These are phyloP conservation scores for Orbilia javanica DNA, from an alignment of 2,329 filamentous ascomycete species.

Conservation along the genomic window DNA sequence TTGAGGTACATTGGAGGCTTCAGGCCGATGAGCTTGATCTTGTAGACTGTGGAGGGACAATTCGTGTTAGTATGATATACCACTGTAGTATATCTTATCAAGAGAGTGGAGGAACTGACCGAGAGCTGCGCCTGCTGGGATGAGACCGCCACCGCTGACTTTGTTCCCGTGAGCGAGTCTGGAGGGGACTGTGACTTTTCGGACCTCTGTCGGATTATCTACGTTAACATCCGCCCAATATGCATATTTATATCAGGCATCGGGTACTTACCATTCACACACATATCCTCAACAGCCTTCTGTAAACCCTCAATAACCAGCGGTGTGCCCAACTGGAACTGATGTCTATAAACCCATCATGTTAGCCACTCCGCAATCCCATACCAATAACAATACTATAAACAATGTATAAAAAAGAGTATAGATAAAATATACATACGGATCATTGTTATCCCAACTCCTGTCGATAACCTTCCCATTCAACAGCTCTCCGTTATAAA, in stretches of 20 bases:
- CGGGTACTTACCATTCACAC: conserved; percentile 39
- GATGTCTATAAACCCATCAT: conserved; percentile 25
- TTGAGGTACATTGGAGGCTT: conserved; percentile 33
- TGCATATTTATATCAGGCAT: not conserved
- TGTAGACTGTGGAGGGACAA: conserved; percentile 16
- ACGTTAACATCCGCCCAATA: not conserved
- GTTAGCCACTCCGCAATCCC: not conserved
- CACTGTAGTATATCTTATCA: not conserved
- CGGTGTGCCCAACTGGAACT: conserved; percentile 47
- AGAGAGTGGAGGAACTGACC: conserved; percentile 15
- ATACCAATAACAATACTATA: not conserved
- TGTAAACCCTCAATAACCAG: conserved; percentile 46
- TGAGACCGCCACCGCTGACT: conserved; percentile 26
- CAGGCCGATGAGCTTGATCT: conserved; percentile 35
- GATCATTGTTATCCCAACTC: conserved; percentile 38
- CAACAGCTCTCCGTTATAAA: conserved; percentile 36
- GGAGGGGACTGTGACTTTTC: conserved; percentile 48
- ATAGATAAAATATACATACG: conserved; percentile 24
- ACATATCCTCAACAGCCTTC: conserved; percentile 40
- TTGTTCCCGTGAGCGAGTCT: conserved; percentile 34
- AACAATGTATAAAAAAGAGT: not conserved
- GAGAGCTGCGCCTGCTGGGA: conserved; percentile 41
- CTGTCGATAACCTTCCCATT: conserved; percentile 42
- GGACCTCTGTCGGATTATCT: conserved; percentile 18
- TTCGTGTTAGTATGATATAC: not conserved